Evolutionary conservation across 495 filamentous ascomycete genomes (phyloP).

Genomic region (Penicillium mononematosum): DNA sequence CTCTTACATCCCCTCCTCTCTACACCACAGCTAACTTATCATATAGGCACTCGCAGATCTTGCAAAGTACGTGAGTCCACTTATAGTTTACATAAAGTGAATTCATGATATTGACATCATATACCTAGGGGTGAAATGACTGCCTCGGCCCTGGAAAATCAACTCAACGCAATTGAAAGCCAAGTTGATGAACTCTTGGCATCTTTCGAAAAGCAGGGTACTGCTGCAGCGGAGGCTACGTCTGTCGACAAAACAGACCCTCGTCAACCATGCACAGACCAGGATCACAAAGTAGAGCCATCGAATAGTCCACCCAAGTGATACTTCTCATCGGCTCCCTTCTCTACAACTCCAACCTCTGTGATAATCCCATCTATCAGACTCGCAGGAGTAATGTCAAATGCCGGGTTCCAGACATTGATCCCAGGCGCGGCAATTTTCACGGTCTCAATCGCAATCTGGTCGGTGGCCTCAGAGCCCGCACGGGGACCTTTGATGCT

Average conservation of each 20-base stretch:
- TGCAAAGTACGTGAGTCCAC: constrained; percentile 29
- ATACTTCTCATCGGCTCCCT: constrained; percentile 70
- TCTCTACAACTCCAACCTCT: constrained; percentile 83
- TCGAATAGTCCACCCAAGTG: constrained; percentile 60
- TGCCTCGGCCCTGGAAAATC: constrained; percentile 54
- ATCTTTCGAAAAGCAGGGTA: constrained; percentile 34
- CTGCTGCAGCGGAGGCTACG: background rate
- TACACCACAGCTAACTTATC: background rate
- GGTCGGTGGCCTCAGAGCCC: constrained; percentile 43
- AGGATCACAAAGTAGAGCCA: constrained; percentile 15
- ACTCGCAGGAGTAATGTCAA: constrained; percentile 84
- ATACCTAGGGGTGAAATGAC: constrained; percentile 53
- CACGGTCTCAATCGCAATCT: constrained; percentile 63
- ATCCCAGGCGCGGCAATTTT: constrained; percentile 80
- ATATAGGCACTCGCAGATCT: constrained; percentile 39
- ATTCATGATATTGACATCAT: constrained; percentile 12
- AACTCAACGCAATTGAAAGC: constrained; percentile 51
- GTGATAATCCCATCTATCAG: constrained; percentile 95
- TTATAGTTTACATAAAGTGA: background rate
- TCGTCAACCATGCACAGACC: constrained; percentile 14
- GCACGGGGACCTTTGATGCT: constrained; percentile 73
- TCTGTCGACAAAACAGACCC: background rate
- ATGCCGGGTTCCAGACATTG: constrained; percentile 91
- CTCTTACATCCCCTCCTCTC: background rate
- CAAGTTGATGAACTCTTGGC: constrained; percentile 60